Conservation (phyloP, 192 early-diverging fungal species). For the Backusella luteola region DNA sequence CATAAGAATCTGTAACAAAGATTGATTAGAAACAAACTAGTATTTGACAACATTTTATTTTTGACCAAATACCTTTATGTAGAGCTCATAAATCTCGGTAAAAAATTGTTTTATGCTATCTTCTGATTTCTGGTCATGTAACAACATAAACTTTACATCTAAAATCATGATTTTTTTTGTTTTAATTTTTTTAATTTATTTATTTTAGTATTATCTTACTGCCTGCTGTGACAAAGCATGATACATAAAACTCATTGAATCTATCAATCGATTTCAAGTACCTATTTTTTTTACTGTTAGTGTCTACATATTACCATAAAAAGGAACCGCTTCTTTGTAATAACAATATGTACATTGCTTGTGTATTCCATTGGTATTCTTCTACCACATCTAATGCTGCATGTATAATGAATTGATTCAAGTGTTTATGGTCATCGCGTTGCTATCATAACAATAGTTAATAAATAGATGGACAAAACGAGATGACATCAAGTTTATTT, state of each 20-base stretch:
- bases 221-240: constrained; percentile 88
- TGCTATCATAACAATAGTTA: constrained; percentile 16
- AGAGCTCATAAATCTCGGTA: constrained; percentile 78
- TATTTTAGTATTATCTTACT: constrained; percentile 44
- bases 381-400: constrained; percentile 96
- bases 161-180: neutral
- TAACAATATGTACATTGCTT: constrained; percentile 59
- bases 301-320: neutral
- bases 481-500: neutral
- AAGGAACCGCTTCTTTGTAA: neutral
- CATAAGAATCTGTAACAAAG: constrained; percentile 60
- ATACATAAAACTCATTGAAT: constrained; percentile 93
- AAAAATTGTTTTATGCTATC: constrained; percentile 86
- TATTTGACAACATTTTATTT: neutral
- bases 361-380: constrained; percentile 88
- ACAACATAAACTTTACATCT: constrained; percentile 78
- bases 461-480: neutral
- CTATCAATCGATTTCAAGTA: constrained; percentile 93
- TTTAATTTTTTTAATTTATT: neutral
- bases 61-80: constrained; percentile 69
- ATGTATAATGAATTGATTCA: constrained; percentile 98
- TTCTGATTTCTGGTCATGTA: constrained; percentile 76
- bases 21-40: neutral
- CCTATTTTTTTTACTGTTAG: constrained; percentile 42
- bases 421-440: constrained; percentile 81